Conservation (phyloP, 345 rosid species). For the Reutealis trisperma region DNA sequence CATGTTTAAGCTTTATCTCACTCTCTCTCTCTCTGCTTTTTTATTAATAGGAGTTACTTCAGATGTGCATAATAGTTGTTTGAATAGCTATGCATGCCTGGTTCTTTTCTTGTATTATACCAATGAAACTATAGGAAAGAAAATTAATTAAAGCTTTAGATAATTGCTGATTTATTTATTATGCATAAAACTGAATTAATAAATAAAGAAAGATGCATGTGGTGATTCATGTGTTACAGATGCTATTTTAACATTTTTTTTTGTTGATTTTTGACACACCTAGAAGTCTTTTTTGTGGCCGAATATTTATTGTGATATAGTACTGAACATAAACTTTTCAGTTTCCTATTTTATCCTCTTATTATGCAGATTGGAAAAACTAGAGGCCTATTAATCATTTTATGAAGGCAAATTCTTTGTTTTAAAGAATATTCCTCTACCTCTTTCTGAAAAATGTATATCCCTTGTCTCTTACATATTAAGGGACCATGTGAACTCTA, state of each 20-base stretch:
- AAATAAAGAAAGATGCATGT: not conserved
- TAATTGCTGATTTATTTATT: constrained; percentile 2
- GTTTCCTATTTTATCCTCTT: not conserved
- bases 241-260: too few species aligned
- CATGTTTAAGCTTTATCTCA: not conserved
- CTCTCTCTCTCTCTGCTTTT: not conserved
- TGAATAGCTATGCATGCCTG: not conserved
- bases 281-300: not conserved
- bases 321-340: not conserved
- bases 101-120: not conserved
- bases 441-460: not conserved
- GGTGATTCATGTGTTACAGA: too few species aligned
- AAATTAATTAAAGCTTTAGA: not conserved
- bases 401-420: not conserved
- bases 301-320: not conserved
- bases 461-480: not conserved
- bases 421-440: not conserved
- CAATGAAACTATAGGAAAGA: not conserved
- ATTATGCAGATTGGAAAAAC: not conserved
- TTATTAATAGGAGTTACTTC: not conserved
- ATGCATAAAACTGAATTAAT: not conserved
- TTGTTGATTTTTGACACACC: not conserved
- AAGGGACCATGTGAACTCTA: not conserved
- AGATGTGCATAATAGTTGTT: not conserved
- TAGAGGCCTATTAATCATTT: not conserved